These are phyloP conservation scores for Hymenoscyphus occultus DNA, from an alignment of 2,329 filamentous ascomycete species.

Conservation along the genomic window DNA sequence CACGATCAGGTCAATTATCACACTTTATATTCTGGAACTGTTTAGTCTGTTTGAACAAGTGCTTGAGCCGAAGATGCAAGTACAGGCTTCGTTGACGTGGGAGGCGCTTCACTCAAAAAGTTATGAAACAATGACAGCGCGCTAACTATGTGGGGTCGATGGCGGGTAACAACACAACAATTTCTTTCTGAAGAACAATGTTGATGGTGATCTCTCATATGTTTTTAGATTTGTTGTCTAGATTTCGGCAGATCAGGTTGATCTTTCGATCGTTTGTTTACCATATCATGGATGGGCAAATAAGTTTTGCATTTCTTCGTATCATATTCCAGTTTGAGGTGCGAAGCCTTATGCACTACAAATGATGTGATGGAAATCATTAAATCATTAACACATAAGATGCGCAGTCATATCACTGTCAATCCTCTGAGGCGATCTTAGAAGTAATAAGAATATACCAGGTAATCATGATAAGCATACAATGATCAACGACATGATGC, in stretches of 20 bases:
- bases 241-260: neutral
- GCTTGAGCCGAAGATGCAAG: neutral
- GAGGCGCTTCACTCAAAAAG: no score
- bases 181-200: neutral
- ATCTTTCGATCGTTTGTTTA: neutral
- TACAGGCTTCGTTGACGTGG: neutral
- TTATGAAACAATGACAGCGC: constrained; percentile 3
- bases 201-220: neutral
- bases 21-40: neutral
- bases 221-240: neutral
- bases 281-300: neutral
- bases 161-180: neutral
- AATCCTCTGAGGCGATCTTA: neutral
- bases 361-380: neutral
- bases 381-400: neutral
- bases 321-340: neutral
- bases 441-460: neutral
- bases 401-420: neutral
- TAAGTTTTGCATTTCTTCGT: constrained; percentile 2
- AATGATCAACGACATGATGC: neutral
- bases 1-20: neutral
- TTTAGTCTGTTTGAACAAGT: neutral
- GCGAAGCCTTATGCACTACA: neutral
- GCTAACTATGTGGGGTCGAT: neutral
- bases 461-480: neutral